A percentile compares a stretch with the other conserved stretches of the same genome.
Evolutionary conservation across 306 rosid genomes (phyloP).

Genomic region (Heteromeles arbutifolia): DNA sequence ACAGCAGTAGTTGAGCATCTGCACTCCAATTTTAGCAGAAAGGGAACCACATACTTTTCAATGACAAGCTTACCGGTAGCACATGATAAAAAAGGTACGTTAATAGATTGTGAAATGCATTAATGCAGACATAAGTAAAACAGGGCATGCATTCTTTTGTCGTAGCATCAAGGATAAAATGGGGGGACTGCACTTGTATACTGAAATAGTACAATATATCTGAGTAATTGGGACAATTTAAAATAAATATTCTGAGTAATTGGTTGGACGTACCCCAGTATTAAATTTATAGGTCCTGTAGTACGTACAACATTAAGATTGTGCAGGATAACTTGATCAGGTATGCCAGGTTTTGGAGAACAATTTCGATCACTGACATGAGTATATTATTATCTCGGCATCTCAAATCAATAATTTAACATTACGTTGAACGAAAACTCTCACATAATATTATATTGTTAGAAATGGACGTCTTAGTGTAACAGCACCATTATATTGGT

Average conservation of each 20-base stretch:
- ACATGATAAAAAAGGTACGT: neutral
- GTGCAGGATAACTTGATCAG: neutral
- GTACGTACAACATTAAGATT: neutral
- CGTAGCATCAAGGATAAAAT: neutral
- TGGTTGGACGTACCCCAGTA: neutral
- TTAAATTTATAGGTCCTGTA: neutral
- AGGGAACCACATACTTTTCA: neutral
- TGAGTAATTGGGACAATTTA: neutral
- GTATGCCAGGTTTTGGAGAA: neutral
- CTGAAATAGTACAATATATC: too few species aligned
- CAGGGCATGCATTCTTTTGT: neutral
- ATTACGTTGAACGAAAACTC: too few species aligned
- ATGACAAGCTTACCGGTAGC: neutral
- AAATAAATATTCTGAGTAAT: neutral
- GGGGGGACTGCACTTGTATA: neutral
- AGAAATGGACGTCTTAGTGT: too few species aligned
- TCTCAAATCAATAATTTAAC: too few species aligned
- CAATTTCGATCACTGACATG: neutral
- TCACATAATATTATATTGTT: neutral
- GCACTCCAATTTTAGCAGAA: neutral
- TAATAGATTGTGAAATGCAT: too few species aligned
- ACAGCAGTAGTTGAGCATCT: neutral
- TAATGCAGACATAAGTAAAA: too few species aligned
- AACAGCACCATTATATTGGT: too few species aligned
- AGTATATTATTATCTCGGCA: neutral